phyloP scores from a whole-genome alignment of 1,284 basidiomycete genomes.

The Stygiomarasmius scandens region DNA sequence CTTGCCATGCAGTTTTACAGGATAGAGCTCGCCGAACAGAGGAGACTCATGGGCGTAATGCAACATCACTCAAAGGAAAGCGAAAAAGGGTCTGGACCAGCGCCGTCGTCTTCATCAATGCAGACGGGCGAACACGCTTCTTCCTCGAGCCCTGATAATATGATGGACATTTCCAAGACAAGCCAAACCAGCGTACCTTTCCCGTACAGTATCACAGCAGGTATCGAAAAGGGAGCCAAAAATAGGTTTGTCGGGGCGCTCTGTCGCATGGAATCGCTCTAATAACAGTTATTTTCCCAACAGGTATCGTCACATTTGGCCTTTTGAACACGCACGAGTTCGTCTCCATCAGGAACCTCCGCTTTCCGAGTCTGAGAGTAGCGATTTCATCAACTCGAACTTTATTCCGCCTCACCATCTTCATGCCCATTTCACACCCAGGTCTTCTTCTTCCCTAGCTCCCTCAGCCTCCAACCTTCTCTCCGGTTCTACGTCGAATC shows the following conservation, averaged over 20 bases:
- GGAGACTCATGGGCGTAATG: constrained; percentile 89
- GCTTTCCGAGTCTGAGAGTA: background rate
- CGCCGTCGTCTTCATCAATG: background rate
- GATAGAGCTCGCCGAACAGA: constrained; percentile 90
- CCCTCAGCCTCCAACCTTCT: too few species aligned
- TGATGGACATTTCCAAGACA: background rate
- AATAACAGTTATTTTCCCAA: too few species aligned
- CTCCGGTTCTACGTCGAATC: background rate
- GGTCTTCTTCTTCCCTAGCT: too few species aligned
- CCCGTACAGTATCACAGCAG: constrained; percentile 94
- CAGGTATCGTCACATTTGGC: constrained; percentile 94
- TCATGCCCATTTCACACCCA: too few species aligned
- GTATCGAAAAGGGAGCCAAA: constrained; percentile 92
- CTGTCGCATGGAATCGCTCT: too few species aligned
- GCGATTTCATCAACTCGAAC: background rate
- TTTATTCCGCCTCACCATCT: background rate
- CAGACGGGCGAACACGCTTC: background rate
- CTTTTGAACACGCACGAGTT: constrained; percentile 91
- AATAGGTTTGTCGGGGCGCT: constrained; percentile 88
- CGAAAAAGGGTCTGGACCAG: constrained; percentile 17
- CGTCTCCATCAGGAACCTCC: constrained; percentile 42
- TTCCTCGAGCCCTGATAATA: background rate
- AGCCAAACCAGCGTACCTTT: constrained; percentile 37
- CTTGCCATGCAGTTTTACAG: constrained; percentile 92
- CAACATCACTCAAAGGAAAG: constrained; percentile 79